Conservation (phyloP, 495 filamentous ascomycete species). For the Thermochaetoides thermophila region DNA sequence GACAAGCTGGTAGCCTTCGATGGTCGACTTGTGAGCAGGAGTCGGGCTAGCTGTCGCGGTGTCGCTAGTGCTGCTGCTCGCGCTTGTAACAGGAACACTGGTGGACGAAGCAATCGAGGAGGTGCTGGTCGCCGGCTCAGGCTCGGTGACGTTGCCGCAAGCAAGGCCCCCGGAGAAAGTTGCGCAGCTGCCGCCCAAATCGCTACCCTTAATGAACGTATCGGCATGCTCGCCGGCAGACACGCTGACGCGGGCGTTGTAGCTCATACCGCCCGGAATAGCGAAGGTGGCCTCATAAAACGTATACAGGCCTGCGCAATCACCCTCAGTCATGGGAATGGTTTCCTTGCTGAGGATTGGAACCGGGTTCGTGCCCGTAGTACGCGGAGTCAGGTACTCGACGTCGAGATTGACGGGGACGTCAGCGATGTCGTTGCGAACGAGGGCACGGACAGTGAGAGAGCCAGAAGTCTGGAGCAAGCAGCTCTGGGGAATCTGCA, state of each 20-base stretch:
- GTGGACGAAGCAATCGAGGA: slow-evolving; percentile 9
- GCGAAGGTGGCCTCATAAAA: slow-evolving; percentile 36
- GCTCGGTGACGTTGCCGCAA: slow-evolving; percentile 11
- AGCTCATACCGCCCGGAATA: slow-evolving; percentile 28
- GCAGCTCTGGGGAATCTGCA: slow-evolving; percentile 34
- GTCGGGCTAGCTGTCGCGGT: slow-evolving; percentile 19
- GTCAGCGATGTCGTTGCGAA: slow-evolving; percentile 33
- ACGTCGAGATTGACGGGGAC: slow-evolving; percentile 27
- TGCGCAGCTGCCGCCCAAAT: slow-evolving; percentile 25
- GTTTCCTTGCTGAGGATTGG: slow-evolving; percentile 30
- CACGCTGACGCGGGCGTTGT: slow-evolving; percentile 35
- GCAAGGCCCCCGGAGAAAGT: slow-evolving; percentile 12
- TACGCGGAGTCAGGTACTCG: slow-evolving; percentile 35
- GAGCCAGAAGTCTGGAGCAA: slow-evolving; percentile 25
- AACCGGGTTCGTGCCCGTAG: slow-evolving; percentile 27
- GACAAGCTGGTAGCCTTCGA: slow-evolving; percentile 28
- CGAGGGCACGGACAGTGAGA: slow-evolving; percentile 27
- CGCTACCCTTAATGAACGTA: slow-evolving; percentile 27
- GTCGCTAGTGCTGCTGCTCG: slow-evolving; percentile 5
- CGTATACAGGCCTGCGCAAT: slow-evolving; percentile 37
- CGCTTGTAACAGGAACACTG: slow-evolving; percentile 4
- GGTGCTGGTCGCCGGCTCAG: slow-evolving; percentile 2
- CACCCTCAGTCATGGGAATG: slow-evolving; percentile 31
- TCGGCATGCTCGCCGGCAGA: slow-evolving; percentile 26
- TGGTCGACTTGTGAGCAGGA: slow-evolving; percentile 15